Percentiles rank a stretch among this genome's conserved stretches.
Evolutionary conservation across 2,329 filamentous ascomycete species (phyloP).

Genomic region (Penicillium sp.): DNA sequence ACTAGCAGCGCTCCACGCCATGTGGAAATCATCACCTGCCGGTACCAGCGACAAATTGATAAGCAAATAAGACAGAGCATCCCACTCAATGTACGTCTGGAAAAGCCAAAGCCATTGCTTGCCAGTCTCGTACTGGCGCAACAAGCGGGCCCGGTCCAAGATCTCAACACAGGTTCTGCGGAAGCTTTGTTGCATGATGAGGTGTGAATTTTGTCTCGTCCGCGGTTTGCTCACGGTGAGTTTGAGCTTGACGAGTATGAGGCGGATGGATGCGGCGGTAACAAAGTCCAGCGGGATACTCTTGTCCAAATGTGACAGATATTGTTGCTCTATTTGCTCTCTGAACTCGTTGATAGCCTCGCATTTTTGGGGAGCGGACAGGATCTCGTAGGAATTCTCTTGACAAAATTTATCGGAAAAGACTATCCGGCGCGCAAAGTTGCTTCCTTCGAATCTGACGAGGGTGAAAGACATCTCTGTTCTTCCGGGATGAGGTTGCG

Average conservation of each 20-base stretch:
- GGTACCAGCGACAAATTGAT: conserved; percentile 12
- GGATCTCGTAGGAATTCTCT: not conserved
- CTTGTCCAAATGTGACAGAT: conserved; percentile 20
- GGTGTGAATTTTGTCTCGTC: not conserved
- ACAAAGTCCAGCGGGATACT: conserved; percentile 19
- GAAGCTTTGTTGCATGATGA: conserved; percentile 7
- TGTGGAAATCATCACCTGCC: not conserved
- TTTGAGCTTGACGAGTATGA: conserved; percentile 20
- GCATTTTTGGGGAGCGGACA: not conserved
- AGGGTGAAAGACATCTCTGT: conserved; percentile 1
- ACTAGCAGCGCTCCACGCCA: conserved; percentile 12
- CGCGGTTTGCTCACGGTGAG: conserved; percentile 15
- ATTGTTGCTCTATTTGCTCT: conserved; percentile 5
- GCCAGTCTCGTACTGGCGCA: conserved; percentile 18
- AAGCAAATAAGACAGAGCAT: conserved; percentile 19
- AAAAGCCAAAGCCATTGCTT: conserved; percentile 25
- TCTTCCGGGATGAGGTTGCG: not conserved
- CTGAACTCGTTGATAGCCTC: not conserved
- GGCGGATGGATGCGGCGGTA: conserved; percentile 11
- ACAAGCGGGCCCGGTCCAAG: conserved; percentile 14
- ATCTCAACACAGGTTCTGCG: conserved; percentile 18
- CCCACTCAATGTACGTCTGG: conserved; percentile 27
- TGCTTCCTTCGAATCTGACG: not conserved
- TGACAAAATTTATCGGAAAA: not conserved
- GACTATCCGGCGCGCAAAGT: not conserved